These are phyloP conservation scores for Mycena rosella DNA, from an alignment of 768 basidiomycete species.

Conservation along the genomic window DNA sequence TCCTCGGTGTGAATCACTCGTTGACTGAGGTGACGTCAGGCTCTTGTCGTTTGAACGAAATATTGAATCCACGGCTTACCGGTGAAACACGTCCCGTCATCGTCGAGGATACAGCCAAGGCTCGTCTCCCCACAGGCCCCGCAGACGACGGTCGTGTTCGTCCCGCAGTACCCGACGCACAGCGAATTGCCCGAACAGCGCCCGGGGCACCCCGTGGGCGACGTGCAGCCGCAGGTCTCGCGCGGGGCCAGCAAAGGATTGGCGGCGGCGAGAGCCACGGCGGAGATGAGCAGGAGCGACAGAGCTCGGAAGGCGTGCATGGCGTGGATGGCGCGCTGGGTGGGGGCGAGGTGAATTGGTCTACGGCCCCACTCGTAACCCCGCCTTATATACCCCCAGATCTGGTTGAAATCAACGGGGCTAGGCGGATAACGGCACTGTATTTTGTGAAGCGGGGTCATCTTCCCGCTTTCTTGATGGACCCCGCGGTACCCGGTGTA, in stretches of 20 bases:
- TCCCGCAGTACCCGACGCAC: constrained; percentile 21
- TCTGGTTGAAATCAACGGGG: too few species aligned
- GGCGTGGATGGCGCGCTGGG: background rate
- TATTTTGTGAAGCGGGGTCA: too few species aligned
- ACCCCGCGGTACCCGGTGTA: too few species aligned
- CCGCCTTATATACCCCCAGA: background rate
- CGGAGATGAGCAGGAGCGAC: constrained; percentile 12
- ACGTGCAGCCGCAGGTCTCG: constrained; percentile 21
- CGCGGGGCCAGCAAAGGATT: constrained; percentile 11
- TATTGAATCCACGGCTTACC: background rate
- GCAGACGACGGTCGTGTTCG: constrained; percentile 11
- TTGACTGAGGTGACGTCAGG: background rate
- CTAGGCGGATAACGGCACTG: too few species aligned
- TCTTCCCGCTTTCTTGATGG: too few species aligned
- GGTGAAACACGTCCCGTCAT: constrained; percentile 24
- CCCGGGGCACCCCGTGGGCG: constrained; percentile 28
- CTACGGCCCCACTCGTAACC: too few species aligned
- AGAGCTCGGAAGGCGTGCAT: constrained; percentile 18
- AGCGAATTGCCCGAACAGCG: constrained; percentile 8
- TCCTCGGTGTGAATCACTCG: background rate
- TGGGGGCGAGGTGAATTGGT: background rate
- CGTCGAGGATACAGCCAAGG: constrained; percentile 14
- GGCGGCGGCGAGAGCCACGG: constrained; percentile 9
- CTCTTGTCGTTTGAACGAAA: too few species aligned
- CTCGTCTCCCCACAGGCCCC: constrained; percentile 3